A percentile compares a stretch with the other conserved stretches of the same genome.
phyloP scores from a whole-genome alignment of 495 filamentous ascomycete genomes.

The Darksidea phi region DNA sequence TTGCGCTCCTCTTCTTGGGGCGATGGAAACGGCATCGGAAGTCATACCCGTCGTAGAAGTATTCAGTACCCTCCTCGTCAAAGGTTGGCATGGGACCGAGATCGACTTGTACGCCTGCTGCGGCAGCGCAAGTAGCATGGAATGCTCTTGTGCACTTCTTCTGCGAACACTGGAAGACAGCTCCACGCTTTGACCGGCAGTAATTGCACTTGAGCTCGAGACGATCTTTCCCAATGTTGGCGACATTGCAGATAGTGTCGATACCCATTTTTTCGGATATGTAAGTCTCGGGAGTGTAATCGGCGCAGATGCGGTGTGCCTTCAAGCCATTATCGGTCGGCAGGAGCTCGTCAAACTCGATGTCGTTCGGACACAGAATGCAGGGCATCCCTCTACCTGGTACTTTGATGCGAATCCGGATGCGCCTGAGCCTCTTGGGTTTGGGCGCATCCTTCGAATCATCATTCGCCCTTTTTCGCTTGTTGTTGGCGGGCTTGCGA shows the following conservation, averaged over 20 bases:
- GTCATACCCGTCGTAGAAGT: constrained; percentile 83
- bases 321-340: constrained; percentile 83
- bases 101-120: constrained; percentile 89
- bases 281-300: constrained; percentile 89
- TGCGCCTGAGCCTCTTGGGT: constrained; percentile 68
- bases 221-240: constrained; percentile 79
- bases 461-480: constrained; percentile 58
- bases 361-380: constrained; percentile 88
- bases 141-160: constrained; percentile 94
- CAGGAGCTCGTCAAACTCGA: constrained; percentile 78
- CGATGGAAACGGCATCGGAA: constrained; percentile 93
- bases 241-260: constrained; percentile 74
- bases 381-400: constrained; percentile 75
- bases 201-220: constrained; percentile 90
- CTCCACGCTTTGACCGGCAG: constrained; percentile 88
- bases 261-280: constrained; percentile 65
- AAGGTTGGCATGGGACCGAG: constrained; percentile 80
- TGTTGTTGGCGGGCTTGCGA: constrained; percentile 46
- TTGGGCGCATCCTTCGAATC: constrained; percentile 54
- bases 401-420: constrained; percentile 65
- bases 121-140: constrained; percentile 89
- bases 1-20: constrained; percentile 80
- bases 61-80: constrained; percentile 86
- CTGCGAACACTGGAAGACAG: constrained; percentile 94
- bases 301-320: constrained; percentile 84